Evolutionary conservation across 2,329 filamentous ascomycete genomes (phyloP), one percentile per base, ranked within the genome.

Genomic region (Colletotrichum sp.): DNA sequence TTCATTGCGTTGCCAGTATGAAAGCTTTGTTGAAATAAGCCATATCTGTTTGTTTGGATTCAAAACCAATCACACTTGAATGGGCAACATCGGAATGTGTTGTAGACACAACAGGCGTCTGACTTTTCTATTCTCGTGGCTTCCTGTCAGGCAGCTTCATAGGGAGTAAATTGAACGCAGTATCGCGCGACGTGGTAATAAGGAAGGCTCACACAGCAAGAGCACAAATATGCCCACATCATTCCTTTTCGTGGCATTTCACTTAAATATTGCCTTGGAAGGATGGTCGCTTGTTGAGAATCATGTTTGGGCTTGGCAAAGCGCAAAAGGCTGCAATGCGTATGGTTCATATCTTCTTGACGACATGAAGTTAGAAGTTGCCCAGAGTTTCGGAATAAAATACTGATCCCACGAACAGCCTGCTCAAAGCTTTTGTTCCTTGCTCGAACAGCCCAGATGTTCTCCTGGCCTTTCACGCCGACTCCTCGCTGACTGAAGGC

Each of bases 71-170:
- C 9, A n/a, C 9, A 6, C 18, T n/a, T n/a, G 39, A 12, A 48
- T n/a, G 39, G 5, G 18, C 39, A 12, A 6, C 9, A n/a, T 18
- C 9, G 5, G 1, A n/a, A n/a, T n/a, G 9, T 48, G 39, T 12
- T 48, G 18, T 6, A 12, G 0, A 48, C 18, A 6, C 39, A 4
- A 2, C n/a, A 18, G 18, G 0, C n/a, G 3, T n/a, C 9, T 48
- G 18, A 9, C n/a, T n/a, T 48, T 6, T 48, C 18, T 48, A n/a
- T 48, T 48, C 39, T 48, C 18, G 5, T 48, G 18, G 39, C 39
- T 48, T 48, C 18, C 39, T 48, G 2, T 12, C 18, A 48, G 39
- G 18, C 39, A 48, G 39, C 39, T 12, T 48, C 12, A n/a, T n/a
- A n/a, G 9, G 39, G 9, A 48, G 39, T 48, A 12, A 10, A 48